Evolutionary conservation across 345 rosid species (phyloP).

Genomic region (Durio zibethinus): DNA sequence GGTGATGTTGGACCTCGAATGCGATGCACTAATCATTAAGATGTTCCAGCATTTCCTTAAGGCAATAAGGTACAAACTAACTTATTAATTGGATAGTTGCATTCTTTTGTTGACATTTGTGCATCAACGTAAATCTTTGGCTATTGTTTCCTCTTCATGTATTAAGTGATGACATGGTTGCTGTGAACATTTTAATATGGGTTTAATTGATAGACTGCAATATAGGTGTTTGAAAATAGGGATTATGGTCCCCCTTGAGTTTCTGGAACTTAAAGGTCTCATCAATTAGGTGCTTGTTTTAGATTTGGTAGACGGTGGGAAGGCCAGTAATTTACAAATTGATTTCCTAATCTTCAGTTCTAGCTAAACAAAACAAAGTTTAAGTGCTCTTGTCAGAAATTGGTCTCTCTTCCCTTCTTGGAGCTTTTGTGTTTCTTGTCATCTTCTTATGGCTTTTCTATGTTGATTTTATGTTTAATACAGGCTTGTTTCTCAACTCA

Average conservation of each 20-base stretch:
- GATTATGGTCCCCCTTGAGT: not conserved
- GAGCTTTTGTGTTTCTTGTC: not conserved
- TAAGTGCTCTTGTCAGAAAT: not conserved
- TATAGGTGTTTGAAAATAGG: not conserved
- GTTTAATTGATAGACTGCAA: not conserved
- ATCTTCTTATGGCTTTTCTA: not conserved
- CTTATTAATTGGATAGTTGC: not conserved
- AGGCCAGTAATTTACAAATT: not conserved
- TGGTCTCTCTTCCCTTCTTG: not conserved
- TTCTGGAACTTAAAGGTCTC: not conserved
- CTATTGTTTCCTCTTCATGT: not conserved
- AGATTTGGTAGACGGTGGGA: not conserved
- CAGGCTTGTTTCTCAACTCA: not conserved
- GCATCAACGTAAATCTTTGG: not conserved
- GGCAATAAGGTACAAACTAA: conserved; percentile 50
- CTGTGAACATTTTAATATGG: not conserved
- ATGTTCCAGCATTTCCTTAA: conserved; percentile 91
- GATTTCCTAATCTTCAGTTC: not conserved
- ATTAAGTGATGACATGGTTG: not conserved
- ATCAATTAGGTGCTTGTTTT: not conserved
- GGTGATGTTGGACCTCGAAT: conserved; percentile 98
- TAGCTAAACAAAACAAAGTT: not conserved
- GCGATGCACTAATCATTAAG: conserved; percentile 71
- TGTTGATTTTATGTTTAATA: not conserved
- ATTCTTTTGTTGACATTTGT: not conserved